These are phyloP conservation scores for Aspergillus awamori DNA, from an alignment of 2,329 filamentous ascomycete species.

Conservation along the genomic window DNA sequence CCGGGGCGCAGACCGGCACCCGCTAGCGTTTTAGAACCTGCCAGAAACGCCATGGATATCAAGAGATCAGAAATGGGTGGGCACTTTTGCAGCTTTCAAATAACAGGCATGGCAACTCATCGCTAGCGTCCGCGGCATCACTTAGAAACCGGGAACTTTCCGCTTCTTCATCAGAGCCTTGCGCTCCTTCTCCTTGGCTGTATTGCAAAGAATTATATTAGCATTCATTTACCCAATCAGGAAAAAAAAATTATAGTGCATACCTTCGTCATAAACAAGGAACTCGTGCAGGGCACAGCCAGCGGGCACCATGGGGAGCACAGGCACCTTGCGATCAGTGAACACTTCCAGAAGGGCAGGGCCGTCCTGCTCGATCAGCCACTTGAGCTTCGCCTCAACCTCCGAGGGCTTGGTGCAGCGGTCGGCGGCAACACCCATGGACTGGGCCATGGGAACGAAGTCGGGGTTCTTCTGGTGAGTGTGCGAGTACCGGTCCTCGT, in stretches of 20 bases:
- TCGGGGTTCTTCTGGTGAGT: slow-evolving; percentile 96
- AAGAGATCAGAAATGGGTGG: slow-evolving; percentile 35
- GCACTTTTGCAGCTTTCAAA: slow-evolving; percentile 27
- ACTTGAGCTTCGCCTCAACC: slow-evolving; percentile 75
- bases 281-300: slow-evolving; percentile 91
- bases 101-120: slow-evolving; percentile 25
- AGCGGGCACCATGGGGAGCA: slow-evolving; percentile 95
- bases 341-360: slow-evolving; percentile 90
- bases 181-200: slow-evolving; percentile 69
- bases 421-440: slow-evolving; percentile 82
- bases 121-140: slow-evolving; percentile 22
- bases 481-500: slow-evolving; percentile 87
- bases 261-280: slow-evolving; percentile 80
- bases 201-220: slow-evolving; percentile 15
- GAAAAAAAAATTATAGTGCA: slow-evolving; percentile 30
- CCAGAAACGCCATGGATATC: slow-evolving; percentile 49
- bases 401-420: slow-evolving; percentile 75
- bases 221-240: slow-evolving; percentile 2
- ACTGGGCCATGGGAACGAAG: slow-evolving; percentile 88
- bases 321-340: slow-evolving; percentile 77
- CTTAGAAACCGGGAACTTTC: slow-evolving; percentile 40
- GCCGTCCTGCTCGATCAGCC: slow-evolving; percentile 88
- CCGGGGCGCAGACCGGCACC: slow-evolving; percentile 18
- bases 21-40: slow-evolving; percentile 39
- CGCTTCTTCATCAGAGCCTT: slow-evolving; percentile 68